A percentile compares a stretch with the other conserved stretches of the same genome.
These are phyloP conservation scores for Suillus hirtellus DNA, from an alignment of 768 basidiomycete genomes.

Conservation along the genomic window DNA sequence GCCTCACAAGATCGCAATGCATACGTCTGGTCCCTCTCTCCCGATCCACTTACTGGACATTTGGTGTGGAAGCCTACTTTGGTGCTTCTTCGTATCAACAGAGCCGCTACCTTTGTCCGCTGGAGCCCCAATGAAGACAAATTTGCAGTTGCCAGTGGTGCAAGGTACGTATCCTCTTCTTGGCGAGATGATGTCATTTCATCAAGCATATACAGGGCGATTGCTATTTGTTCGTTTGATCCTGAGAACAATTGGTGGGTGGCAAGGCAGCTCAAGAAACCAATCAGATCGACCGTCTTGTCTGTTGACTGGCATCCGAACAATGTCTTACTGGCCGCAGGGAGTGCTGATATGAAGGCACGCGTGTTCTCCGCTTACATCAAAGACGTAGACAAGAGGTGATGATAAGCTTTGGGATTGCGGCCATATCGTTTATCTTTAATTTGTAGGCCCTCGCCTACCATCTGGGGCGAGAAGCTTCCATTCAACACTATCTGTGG, in stretches of 20 bases:
- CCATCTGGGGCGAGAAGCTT: slow-evolving; percentile 96
- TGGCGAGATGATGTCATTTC: not conserved
- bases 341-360: slow-evolving; percentile 97
- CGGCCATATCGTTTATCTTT: slow-evolving; percentile 10
- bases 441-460: slow-evolving; percentile 69
- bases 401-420: slow-evolving; percentile 19
- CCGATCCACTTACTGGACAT: slow-evolving; percentile 70
- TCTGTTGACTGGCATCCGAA: slow-evolving; percentile 98
- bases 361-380: slow-evolving; percentile 97
- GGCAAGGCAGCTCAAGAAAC: slow-evolving; percentile 95
- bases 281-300: slow-evolving; percentile 91
- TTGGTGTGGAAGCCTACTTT: slow-evolving; percentile 92
- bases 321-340: slow-evolving; percentile 94
- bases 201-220: slow-evolving; percentile 56
- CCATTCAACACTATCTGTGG: slow-evolving; percentile 98
- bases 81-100: slow-evolving; percentile 92
- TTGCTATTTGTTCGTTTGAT: slow-evolving; percentile 96
- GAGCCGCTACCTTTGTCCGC: slow-evolving; percentile 91
- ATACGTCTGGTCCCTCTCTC: slow-evolving; percentile 92
- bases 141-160: slow-evolving; percentile 97
- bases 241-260: slow-evolving; percentile 99
- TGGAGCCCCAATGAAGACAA: slow-evolving; percentile 99
- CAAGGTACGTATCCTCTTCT: slow-evolving; percentile 54
- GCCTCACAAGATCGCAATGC: slow-evolving; percentile 99
- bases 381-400: slow-evolving; percentile 97